Evolutionary conservation across 345 rosid species (phyloP), one percentile per base, ranked within the genome.

Genomic region (Salix dunnii): DNA sequence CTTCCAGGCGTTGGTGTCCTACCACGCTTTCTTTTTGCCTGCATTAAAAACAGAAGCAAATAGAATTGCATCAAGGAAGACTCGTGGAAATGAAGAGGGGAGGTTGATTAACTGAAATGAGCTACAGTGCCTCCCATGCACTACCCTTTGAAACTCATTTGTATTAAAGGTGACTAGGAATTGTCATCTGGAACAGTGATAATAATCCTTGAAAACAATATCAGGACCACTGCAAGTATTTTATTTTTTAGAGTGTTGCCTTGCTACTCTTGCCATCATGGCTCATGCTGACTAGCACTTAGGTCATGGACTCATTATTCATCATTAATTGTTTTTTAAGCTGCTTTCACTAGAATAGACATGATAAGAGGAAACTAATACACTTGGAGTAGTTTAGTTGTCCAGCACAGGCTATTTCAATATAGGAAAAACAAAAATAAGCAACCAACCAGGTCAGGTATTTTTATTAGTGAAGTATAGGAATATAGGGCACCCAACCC

Each of bases 1-100:
- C 78, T 84, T 36, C 94, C 92, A 21, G 92, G 91, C 25, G 94
- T 90, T 2, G 92, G 92, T 36, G 92, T 87, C 84, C 92, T 85
- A 48, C 92, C 94, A 72, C 92, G 86, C 7, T 69, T 74, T 82
- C 92, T 86, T 79, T 85, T 90, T 49, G 94, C 94, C 94, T 90
- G 84, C 76, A 84, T 62, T 72, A 25, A 58, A 62, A 74, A 14
- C 17, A 13, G 74, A 75, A 70, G 65, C 13, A 38, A 36, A 71
- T 74, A 5, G 16, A 66, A 11, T 58, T 28, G 67, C 10, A 14
- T 20, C n/a, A 10, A 20, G 64, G 30, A 30, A 30, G 68, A 30
- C 38, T 5, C 38, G 68, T 27, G 68, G 67, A 4, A 64, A 28
- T 6, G 28, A 53, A 27, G 30, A 63, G 67, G 28, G 12, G 36